These are phyloP conservation scores for Geotrichum carabidarum DNA, from an alignment of 1,139 yeast genomes.

Conservation along the genomic window DNA sequence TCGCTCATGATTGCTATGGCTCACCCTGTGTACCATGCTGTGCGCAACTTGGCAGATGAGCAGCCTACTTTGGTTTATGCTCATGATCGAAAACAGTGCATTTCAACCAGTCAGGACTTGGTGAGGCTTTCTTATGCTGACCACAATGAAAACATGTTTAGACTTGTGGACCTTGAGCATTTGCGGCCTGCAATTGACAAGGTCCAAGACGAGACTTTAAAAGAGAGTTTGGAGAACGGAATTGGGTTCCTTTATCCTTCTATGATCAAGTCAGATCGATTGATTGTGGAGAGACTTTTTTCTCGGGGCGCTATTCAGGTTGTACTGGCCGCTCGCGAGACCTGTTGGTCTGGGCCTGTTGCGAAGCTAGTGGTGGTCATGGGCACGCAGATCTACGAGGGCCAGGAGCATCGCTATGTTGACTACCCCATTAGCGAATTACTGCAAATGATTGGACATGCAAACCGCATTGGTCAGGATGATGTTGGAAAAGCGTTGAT, in stretches of 20 bases:
- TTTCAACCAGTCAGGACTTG: slow-evolving; percentile 50
- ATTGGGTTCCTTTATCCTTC: slow-evolving; percentile 59
- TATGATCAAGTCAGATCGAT: slow-evolving; percentile 53
- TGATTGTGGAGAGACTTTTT: slow-evolving; percentile 52
- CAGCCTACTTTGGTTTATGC: slow-evolving; percentile 50
- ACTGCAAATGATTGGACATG: slow-evolving; percentile 69
- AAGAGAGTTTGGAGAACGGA: slow-evolving; percentile 51
- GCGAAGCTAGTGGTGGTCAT: slow-evolving; percentile 56
- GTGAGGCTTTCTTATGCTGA: slow-evolving; percentile 38
- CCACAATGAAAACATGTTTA: slow-evolving; percentile 38
- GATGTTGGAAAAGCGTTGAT: slow-evolving; percentile 46
- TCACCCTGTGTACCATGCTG: slow-evolving; percentile 43
- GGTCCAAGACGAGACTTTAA: slow-evolving; percentile 48
- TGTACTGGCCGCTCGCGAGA: slow-evolving; percentile 55
- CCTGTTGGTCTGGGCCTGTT: slow-evolving; percentile 47
- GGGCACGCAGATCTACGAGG: slow-evolving; percentile 72
- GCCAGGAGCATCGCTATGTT: slow-evolving; percentile 61
- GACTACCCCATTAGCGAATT: slow-evolving; percentile 65
- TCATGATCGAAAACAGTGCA: slow-evolving; percentile 51
- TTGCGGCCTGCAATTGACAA: slow-evolving; percentile 44
- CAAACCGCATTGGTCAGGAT: slow-evolving; percentile 35
- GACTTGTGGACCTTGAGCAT: slow-evolving; percentile 39
- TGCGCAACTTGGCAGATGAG: slow-evolving; percentile 32
- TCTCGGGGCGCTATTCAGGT: slow-evolving; percentile 48
- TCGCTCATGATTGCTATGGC: slow-evolving; percentile 50